Conservation (phyloP, 306 rosid genomes). For the Pyrus communis region DNA sequence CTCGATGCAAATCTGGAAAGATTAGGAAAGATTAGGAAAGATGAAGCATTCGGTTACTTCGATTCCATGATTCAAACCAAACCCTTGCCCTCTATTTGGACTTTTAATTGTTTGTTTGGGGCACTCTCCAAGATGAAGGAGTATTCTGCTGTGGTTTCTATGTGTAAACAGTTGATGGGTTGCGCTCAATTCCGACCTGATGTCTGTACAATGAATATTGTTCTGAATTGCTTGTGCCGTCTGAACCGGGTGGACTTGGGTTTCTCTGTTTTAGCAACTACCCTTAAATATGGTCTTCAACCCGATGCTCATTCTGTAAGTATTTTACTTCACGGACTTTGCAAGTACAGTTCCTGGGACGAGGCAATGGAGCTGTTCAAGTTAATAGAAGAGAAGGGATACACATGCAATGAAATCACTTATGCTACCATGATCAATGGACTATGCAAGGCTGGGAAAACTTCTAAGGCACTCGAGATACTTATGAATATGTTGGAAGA, state of each 20-base stretch:
- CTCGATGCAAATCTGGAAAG: background rate
- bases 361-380: background rate
- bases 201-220: background rate
- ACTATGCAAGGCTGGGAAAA: no score
- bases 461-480: no score
- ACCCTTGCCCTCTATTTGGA: slow-evolving; percentile 3
- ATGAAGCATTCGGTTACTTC: slow-evolving; percentile 2
- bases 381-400: background rate
- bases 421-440: background rate
- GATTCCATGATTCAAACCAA: background rate
- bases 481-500: no score
- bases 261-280: background rate
- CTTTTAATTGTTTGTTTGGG: background rate
- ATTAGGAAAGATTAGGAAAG: background rate
- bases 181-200: background rate
- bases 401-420: background rate
- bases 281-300: background rate
- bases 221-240: background rate
- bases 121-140: slow-evolving; percentile 2
- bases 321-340: slow-evolving; percentile 1
- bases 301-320: background rate
- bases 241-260: background rate
- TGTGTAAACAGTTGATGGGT: background rate
- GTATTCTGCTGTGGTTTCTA: background rate
- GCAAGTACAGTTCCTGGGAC: background rate